A percentile compares a stretch with the other conserved stretches of the same genome.
Conservation (phyloP, 352 stramenopile species). For the Phytopythium vexans region DNA sequence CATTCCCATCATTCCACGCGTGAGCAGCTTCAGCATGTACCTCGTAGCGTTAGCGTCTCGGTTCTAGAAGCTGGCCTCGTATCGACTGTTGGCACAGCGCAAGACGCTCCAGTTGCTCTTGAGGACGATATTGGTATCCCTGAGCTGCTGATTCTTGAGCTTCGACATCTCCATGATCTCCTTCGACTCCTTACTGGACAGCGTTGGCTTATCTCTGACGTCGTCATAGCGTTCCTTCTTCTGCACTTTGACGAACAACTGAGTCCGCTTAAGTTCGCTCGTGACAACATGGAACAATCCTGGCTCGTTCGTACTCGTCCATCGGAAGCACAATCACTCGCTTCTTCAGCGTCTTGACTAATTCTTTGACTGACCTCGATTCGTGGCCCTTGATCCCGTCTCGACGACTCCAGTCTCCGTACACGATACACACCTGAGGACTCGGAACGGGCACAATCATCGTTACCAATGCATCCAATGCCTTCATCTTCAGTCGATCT, state of each 20-base stretch:
- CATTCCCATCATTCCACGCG: too few relatives aligned
- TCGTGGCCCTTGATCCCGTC: conserved; percentile 12
- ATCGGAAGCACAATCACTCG: conserved; percentile 10
- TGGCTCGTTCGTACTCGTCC: conserved; percentile 11
- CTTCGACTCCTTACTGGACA: too few relatives aligned
- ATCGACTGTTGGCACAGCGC: too few relatives aligned
- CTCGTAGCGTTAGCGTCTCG: too few relatives aligned
- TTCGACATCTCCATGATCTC: too few relatives aligned
- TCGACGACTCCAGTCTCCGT: conserved; percentile 5
- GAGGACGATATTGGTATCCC: too few relatives aligned
- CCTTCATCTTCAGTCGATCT: neutral
- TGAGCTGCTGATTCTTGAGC: too few relatives aligned
- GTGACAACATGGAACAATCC: conserved; percentile 3
- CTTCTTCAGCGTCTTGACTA: conserved; percentile 7
- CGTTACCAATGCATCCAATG: conserved; percentile 6
- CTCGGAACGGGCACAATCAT: neutral
- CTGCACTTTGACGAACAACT: conserved; percentile 1
- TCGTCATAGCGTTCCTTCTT: conserved; percentile 1
- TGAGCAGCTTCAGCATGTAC: too few relatives aligned
- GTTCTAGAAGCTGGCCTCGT: too few relatives aligned
- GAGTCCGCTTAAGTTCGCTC: conserved; percentile 8
- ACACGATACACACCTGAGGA: conserved; percentile 5
- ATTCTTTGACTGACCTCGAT: conserved; percentile 8
- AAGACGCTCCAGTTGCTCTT: too few relatives aligned
- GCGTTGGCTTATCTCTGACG: too few relatives aligned